Conservation (phyloP, 805 yeast species). For the Ogataea salicorniae region DNA sequence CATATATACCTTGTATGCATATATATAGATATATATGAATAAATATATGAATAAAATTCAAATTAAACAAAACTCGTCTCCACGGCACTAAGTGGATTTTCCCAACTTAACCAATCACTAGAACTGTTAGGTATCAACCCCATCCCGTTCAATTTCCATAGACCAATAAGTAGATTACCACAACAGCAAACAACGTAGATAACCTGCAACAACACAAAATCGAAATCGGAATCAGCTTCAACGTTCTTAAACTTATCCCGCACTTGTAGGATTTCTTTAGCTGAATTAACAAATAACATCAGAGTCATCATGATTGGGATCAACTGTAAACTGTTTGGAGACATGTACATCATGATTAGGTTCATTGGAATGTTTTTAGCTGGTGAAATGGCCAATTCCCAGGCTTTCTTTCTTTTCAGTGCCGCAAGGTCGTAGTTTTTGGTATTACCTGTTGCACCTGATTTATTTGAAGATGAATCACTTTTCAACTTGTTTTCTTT, state of each 20-base stretch:
- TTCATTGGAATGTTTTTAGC: slow-evolving; percentile 87
- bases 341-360: slow-evolving; percentile 83
- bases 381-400: slow-evolving; percentile 82
- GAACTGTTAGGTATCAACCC: slow-evolving; percentile 83
- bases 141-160: slow-evolving; percentile 82
- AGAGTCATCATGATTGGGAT: slow-evolving; percentile 88
- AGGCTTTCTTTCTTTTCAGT: slow-evolving; percentile 59
- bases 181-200: slow-evolving; percentile 36
- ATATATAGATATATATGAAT: too few relatives aligned
- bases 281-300: slow-evolving; percentile 74
- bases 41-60: slow-evolving; percentile 2
- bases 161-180: slow-evolving; percentile 63
- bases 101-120: slow-evolving; percentile 94
- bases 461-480: neutral
- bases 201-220: slow-evolving; percentile 21
- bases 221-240: slow-evolving; percentile 20
- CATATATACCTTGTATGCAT: neutral
- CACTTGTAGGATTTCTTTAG: slow-evolving; percentile 62
- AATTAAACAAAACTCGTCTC: slow-evolving; percentile 25
- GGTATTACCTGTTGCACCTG: neutral
- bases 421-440: slow-evolving; percentile 28
- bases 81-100: slow-evolving; percentile 33
- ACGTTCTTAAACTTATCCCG: slow-evolving; percentile 44
- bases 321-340: slow-evolving; percentile 84
- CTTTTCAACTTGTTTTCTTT: slow-evolving; percentile 8